Evolutionary conservation across 768 basidiomycete species (phyloP), one percentile per base, ranked within the genome.

Genomic region (Cystobasidium ongulense): DNA sequence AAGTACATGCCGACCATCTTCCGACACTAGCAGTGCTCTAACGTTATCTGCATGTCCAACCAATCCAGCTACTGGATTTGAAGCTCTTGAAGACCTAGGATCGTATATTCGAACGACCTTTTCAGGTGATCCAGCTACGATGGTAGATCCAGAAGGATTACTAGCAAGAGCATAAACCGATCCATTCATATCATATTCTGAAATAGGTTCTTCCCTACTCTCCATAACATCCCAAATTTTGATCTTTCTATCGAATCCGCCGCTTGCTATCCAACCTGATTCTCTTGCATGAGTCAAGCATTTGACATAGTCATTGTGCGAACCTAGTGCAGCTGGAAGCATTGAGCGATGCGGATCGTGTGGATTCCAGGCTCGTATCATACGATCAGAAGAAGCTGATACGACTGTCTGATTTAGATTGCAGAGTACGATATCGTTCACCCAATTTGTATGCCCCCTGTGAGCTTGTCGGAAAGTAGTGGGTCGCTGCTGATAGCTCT

Each of bases 41-140:
- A 99, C 93, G 77, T 97, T 98, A 81, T 99, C 96, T 0, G 95
- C 95, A 80, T 99, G 95, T 0, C 95, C 95, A 7, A 97, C 91
- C 0, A 98, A 85, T 79, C 96, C 92, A 13, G 88, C 81, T 31
- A 81, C 87, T 80, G 82, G 88, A 53, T 90, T 84, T 78, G 88
- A 90, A 10, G 90, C 90, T 0, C 87, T 85, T 17, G 57, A 7
- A 41, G 50, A 2, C 18, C 96, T 85, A 1, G 94, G 92, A 79
- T 99, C 96, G 93, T 93, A 99, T 75, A 96, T 82, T 25, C 93
- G 84, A 29, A 99, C 84, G 1, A 97, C 90, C 27, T 91, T 85
- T 80, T 97, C 95, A 0, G 95, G 95, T 1, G 91, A 90, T 0
- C 95, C 95, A 5, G 90, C 90, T 17, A 89, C 94, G 38, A 99